A percentile compares a stretch with the other conserved stretches of the same genome.
Evolutionary conservation across 805 yeast species (phyloP).

Genomic region (Candida sithepensis): DNA sequence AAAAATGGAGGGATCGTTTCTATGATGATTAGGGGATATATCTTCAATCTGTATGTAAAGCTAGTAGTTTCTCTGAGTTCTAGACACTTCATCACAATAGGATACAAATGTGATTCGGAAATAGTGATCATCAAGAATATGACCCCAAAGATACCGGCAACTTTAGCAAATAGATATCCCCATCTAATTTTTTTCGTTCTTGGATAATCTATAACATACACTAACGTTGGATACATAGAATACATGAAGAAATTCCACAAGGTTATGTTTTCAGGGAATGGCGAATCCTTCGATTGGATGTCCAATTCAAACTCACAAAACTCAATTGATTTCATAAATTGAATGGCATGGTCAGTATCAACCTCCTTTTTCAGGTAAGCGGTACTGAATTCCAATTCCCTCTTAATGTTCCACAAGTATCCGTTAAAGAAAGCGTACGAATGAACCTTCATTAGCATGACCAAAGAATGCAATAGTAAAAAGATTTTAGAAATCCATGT

Average conservation of each 20-base stretch:
- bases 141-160: conserved; percentile 82
- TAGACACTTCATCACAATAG: conserved; percentile 60
- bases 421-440: conserved; percentile 92
- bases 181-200: conserved; percentile 67
- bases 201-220: conserved; percentile 80
- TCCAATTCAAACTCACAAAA: conserved; percentile 74
- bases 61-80: conserved; percentile 47
- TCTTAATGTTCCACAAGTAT: conserved; percentile 64
- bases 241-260: conserved; percentile 65
- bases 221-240: conserved; percentile 86
- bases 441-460: conserved; percentile 91
- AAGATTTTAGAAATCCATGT: conserved; percentile 94
- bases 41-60: conserved; percentile 37
- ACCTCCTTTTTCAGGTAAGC: conserved; percentile 39
- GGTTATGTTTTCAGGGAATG: conserved; percentile 74
- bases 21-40: conserved; percentile 56
- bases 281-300: conserved; percentile 42
- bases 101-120: conserved; percentile 74
- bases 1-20: conserved; percentile 82
- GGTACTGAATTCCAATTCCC: conserved; percentile 52
- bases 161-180: conserved; percentile 63
- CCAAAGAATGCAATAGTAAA: conserved; percentile 77
- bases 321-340: conserved; percentile 46
- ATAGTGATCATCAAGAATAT: conserved; percentile 76
- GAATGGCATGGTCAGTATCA: conserved; percentile 26